phyloP scores from a whole-genome alignment of 768 basidiomycete genomes.

The Mrakia frigida region DNA sequence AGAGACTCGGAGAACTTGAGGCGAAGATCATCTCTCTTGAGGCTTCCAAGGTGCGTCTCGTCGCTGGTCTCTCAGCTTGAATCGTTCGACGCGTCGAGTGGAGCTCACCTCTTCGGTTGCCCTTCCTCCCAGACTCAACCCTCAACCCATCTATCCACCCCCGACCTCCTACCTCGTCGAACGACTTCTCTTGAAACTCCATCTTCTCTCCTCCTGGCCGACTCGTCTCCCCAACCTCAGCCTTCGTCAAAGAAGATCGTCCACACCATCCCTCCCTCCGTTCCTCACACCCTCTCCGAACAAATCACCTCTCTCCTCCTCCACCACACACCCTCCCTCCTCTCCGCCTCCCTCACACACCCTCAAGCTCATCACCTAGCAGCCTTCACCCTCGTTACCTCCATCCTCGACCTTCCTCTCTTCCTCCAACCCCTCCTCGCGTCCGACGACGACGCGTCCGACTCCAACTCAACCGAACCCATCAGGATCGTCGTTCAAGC shows the following conservation, averaged over 20 bases:
- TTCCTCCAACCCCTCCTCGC: neutral
- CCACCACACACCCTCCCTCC: neutral
- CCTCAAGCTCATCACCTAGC: neutral
- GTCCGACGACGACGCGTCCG: neutral
- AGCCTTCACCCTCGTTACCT: neutral
- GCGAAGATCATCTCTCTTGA: too few species aligned
- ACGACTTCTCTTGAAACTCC: neutral
- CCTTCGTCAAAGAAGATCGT: neutral
- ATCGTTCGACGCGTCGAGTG: too few species aligned
- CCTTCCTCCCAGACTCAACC: too few species aligned
- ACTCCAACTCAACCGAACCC: too few species aligned
- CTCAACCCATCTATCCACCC: too few species aligned
- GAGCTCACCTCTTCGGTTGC: too few species aligned
- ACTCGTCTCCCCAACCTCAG: neutral
- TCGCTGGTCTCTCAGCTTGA: too few species aligned
- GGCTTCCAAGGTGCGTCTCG: neutral
- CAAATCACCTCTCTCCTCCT: neutral
- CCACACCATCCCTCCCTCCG: neutral
- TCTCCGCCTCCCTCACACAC: neutral
- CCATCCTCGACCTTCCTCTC: neutral
- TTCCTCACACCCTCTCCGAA: neutral
- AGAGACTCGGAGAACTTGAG: too few species aligned
- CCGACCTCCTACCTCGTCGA: too few species aligned
- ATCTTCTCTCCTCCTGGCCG: neutral
- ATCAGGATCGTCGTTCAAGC: neutral